Evolutionary conservation across 805 yeast species (phyloP), one percentile per base, ranked within the genome.

Genomic region (Pichia insulana): DNA sequence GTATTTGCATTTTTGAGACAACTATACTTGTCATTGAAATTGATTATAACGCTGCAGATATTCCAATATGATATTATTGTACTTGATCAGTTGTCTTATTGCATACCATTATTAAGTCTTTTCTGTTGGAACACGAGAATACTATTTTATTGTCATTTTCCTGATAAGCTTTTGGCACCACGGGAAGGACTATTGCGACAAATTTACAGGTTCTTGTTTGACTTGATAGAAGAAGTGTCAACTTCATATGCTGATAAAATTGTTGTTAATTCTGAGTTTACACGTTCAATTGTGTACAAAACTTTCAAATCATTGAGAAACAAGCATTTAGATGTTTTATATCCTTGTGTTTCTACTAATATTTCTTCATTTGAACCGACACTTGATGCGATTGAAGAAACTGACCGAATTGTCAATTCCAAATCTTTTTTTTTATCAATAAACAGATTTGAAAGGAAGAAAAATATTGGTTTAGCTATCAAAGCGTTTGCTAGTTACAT

Each of bases 101-200:
- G 94, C 50, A 67, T 87, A 4, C 97, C 97, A 6, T 49, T 89
- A 13, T 52, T 92, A 17, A 78, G 55, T 49, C 57, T 62, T 46
- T 74, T 60, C 57, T 68, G 64, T 48, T 48, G 41, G 42, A 60
- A 51, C 1, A 59, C 82, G 2, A 74, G 75, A 39, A 71, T 84
- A 3, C 63, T 92, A 40, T 92, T 90, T 57, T 92, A 92, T 61
- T 89, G 98, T 55, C 99, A 92, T 65, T 90, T 90, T 61, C 98
- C 99, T 0, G 99, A 92, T 61, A 82, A 83, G 56, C 67, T 82
- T 38, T 65, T 90, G 34, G 81, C 96, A 0, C 65, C 67, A 16
- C 80, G 80, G 41, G 65, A 71, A 3, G 65, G 80, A 2, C 22
- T 70, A 1, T 22, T 82, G 8, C 80, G 87, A 53, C 65, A 63